phyloP scores from a whole-genome alignment of 2,329 filamentous ascomycete genomes.

The Cercospora sp. region DNA sequence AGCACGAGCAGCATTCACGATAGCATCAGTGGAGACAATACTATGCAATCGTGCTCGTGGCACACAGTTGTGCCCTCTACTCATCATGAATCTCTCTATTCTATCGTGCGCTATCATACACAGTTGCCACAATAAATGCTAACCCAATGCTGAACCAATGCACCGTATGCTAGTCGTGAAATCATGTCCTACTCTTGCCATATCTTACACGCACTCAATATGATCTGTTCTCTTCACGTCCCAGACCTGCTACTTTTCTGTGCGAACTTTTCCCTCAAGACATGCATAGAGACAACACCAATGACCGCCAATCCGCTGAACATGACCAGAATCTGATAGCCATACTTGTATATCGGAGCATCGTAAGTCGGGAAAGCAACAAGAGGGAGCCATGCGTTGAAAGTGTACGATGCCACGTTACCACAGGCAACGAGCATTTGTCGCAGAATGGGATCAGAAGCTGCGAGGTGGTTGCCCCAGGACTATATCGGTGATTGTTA shows the following conservation, averaged over 20 bases:
- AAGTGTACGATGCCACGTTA: slow-evolving; percentile 21
- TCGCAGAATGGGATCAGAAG: slow-evolving; percentile 19
- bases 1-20: not conserved
- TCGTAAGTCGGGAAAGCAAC: slow-evolving; percentile 24
- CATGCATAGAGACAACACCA: slow-evolving; percentile 5
- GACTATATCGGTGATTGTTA: not conserved
- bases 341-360: slow-evolving; percentile 23
- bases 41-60: not conserved
- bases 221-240: not conserved
- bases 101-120: not conserved
- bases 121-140: not conserved
- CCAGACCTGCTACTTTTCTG: slow-evolving; percentile 3
- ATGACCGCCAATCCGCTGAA: slow-evolving; percentile 19
- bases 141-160: not conserved
- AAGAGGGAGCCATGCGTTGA: slow-evolving; percentile 22
- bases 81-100: not conserved
- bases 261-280: slow-evolving; percentile 7
- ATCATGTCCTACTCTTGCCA: not conserved
- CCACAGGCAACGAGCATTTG: slow-evolving; percentile 22
- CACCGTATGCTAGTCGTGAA: not conserved
- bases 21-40: not conserved
- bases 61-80: not conserved
- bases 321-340: slow-evolving; percentile 23
- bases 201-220: not conserved
- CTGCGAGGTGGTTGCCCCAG: slow-evolving; percentile 18